Base-by-base conservation (phyloP, 2,329 filamentous ascomycete genomes). In the Sordariomycetes sp. region DNA sequence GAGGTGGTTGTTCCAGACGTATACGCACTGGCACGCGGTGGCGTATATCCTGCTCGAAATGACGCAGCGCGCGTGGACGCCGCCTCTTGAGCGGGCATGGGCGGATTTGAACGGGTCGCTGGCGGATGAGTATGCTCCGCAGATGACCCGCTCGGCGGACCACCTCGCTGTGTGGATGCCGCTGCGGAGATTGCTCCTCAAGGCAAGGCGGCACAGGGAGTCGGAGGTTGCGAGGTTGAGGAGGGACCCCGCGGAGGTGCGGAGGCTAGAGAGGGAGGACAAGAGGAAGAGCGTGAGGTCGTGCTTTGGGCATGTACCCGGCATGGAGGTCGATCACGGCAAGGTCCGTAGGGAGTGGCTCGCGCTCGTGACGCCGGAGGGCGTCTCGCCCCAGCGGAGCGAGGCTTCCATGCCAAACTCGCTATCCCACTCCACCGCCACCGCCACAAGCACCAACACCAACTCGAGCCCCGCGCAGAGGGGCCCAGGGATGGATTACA, bases 141-240 rank as follows among this genome's bases (percentile, higher is more conserved):
- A 80, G 48, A 64, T 76, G 34, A 68, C 75, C 34, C 74, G 70
- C 61, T 73, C 74, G 56, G 67, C 70, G 2, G 72, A 73, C 58
- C 73, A 78, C 48, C 68, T 73, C 10, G 74, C 75, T 0, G 74
- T 81, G 2, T 79, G 79, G 69, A 63, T 80, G 51, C 79, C 80
- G 0, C 67, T 84, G 53, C 74, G 75, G 53, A 80, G 76, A 61
- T 70, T 84, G 1, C 79, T 79, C 62, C 62, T 74, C 56, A 77
- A 77, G 60, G 78, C 79, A 0, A 72, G 70, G 48, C 74, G 70
- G 59, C 76, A 82, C 59, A 74, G 80, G 5, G 73, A 75, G 8
- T 67, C 71, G 0, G 79, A 83, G 63, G 68, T 82, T 12, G 63
- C 66, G 10, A 73, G 79, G 1, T 69, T 83, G 22, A 72, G 71